Evolutionary conservation across 2,329 filamentous ascomycete species (phyloP), one percentile per base, ranked within the genome.

Genomic region (Pestalotiopsis fici): DNA sequence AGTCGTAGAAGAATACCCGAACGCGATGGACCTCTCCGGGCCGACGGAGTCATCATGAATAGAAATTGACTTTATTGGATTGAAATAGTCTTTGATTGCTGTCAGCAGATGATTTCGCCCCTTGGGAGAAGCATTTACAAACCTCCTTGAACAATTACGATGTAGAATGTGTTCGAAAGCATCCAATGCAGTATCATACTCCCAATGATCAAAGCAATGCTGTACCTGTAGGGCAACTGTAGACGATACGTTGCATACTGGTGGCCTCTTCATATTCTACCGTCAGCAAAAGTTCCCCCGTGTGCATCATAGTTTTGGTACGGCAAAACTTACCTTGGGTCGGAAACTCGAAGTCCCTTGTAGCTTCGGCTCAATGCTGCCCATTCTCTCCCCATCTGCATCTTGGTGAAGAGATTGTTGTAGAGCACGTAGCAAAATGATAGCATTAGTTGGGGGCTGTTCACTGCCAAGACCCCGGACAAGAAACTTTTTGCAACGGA

Each of bases 311-410:
- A 27, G 23, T 9, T 35, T 35, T 35, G 31, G 15, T 18, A 59
- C 35, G 28, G 7, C 27, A 59, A 4, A 5, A n/a, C 57, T 37
- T 25, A 60, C 57, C n/a, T 31, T 35, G 78, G 79, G n/a, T 69
- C 70, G 0, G 78, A 79, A 4, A 83, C 80, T 21, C 81, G 74
- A 1, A 83, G 70, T 0, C 75, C 66, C 13, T 74, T 75, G 37
- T 72, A 75, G 5, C 69, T n/a, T 1, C 50, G 25, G 2, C 78
- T 77, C 65, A 78, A 83, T 0, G 69, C 67, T 25, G 75, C 75
- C 78, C 80, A 87, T 71, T 87, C 86, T 1, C 73, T 65, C 0
- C 76, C 80, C 11, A 78, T 67, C 1, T 80, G 74, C 74, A 86
- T 82, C 13, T 74, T 73, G 0, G 85, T 87, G 57, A 80, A 77